Percentiles rank a stretch among this genome's conserved stretches.
phyloP scores from a whole-genome alignment of 768 basidiomycete genomes.

The Lentinula boryana region DNA sequence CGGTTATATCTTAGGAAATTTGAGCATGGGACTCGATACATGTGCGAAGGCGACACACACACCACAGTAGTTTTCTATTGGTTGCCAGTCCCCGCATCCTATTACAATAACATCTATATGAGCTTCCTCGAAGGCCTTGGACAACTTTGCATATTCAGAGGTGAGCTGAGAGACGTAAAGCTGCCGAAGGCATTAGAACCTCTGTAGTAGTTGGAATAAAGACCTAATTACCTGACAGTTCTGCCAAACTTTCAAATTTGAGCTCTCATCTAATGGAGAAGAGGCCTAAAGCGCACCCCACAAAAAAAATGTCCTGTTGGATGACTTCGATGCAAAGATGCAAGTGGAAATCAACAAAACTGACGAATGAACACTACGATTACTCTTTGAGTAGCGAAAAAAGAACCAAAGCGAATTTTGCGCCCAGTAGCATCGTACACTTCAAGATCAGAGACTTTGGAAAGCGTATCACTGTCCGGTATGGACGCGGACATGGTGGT shows the following conservation, averaged over 20 bases:
- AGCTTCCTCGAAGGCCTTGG: constrained; percentile 32
- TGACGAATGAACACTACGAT: constrained; percentile 62
- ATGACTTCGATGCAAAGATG: background rate
- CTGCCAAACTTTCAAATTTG: background rate
- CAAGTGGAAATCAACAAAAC: background rate
- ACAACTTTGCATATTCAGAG: constrained; percentile 14
- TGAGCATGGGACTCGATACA: background rate
- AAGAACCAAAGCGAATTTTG: constrained; percentile 42
- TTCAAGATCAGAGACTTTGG: constrained; percentile 29
- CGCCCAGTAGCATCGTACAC: constrained; percentile 42
- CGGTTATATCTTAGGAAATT: constrained; percentile 28
- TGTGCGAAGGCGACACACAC: background rate
- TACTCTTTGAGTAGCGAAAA: constrained; percentile 44
- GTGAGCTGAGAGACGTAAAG: constrained; percentile 34
- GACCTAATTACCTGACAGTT: constrained; percentile 2
- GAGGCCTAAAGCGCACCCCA: constrained; percentile 34
- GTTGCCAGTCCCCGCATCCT: constrained; percentile 55
- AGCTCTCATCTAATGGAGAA: background rate
- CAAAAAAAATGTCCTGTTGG: constrained; percentile 59
- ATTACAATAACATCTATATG: constrained; percentile 40
- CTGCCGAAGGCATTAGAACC: constrained; percentile 30
- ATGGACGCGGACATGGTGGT: constrained; percentile 11
- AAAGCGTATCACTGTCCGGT: constrained; percentile 27
- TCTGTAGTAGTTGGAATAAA: background rate
- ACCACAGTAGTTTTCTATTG: constrained; percentile 47